Evolutionary conservation across 169 alveolate species (phyloP), one percentile per base, ranked within the genome.

Genomic region (Prorocentrum cordatum): DNA sequence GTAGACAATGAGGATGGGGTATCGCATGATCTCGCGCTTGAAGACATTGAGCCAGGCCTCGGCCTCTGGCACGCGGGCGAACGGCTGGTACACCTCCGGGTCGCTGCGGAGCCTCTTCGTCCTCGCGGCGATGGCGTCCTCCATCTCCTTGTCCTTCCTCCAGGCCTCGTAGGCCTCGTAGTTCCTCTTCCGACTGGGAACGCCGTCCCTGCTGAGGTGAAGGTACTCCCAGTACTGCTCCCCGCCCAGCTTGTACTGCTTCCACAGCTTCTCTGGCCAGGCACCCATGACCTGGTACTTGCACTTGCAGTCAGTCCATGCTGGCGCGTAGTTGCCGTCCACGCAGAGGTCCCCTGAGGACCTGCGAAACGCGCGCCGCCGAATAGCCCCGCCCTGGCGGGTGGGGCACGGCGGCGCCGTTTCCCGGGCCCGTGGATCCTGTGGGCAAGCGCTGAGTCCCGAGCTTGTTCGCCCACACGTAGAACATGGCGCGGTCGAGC

Each of bases 231-330:
- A 16, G 67, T 71, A 71, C 31, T 10, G 5, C 4, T 70, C 58
- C 1, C 20, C 2, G 18, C 58, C 18, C 38, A 70, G 33, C 26
- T 70, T 70, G 35, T 64, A 32, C 32, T 39, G 64, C 64, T 70
- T 70, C 77, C 59, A 33, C 3, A 67, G 77, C 58, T 36, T 67
- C 26, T 67, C 77, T 0, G 77, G 77, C 77, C 77, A 67, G 4
- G 33, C 77, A 0, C 77, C 77, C 16, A 67, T 12, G 26, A 67
- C 77, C n/a, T 67, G 58, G 27, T 35, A 67, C 14, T 58, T 29
- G 20, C 33, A 33, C 5, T 6, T 2, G 14, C 9, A 50, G 2
- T 9, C 39, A 22, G 54, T n/a, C 61, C 82, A 70, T 12, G 24
- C 3, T 7, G 82, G 82, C 27, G 54, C 16, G 29, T 70, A 70